Base-by-base conservation (phyloP, 352 stramenopile species). In the Pythium grandisporangium region DNA sequence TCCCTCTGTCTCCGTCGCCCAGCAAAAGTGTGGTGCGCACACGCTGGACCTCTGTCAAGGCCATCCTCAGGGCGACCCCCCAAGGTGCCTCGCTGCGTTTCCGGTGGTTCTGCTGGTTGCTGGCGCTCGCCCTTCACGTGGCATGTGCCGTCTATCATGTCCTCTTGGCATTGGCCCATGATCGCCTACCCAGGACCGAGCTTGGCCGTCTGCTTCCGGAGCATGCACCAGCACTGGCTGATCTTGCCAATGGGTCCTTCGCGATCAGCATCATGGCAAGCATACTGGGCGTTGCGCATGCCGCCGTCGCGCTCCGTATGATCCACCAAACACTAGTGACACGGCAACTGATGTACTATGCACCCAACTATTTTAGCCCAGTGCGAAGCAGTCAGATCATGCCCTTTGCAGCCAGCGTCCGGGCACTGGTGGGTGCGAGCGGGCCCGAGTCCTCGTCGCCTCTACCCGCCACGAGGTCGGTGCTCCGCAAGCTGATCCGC, bases 311-410 rank as follows among this genome's bases (percentile, higher is more conserved):
- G n/a, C 8, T 49, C 2, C 43, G 43, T 1, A 58, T 58, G 50
- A 1, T 58, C 1, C 39, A 37, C 11, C 50, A 48, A 2, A 53
- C 50, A 16, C 21, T 52, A 7, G 1, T 5, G 2, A 41, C 17
- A 20, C 16, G 43, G 6, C 43, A 58, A 33, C 50, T 58, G 14
- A 58, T 58, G 43, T 58, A 58, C 26, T 58, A 58, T 27, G 50
- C 38, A 11, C 50, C 38, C 7, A 58, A 52, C 19, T 41, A 37
- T 17, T 53, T 49, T 6, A 48, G 20, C 1, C 36, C 26, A 1
- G 19, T 30, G 12, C 50, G 50, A 30, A 48, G 22, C n/a, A 44
- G 49, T 38, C 42, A 53, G n/a, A 51, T 58, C 25, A 30, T 58
- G 42, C 50, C 50, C 12, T 58, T 58, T 32, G 44, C 50, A n/a